Conservation (phyloP, 352 stramenopile species). For the Discostella stelligera region DNA sequence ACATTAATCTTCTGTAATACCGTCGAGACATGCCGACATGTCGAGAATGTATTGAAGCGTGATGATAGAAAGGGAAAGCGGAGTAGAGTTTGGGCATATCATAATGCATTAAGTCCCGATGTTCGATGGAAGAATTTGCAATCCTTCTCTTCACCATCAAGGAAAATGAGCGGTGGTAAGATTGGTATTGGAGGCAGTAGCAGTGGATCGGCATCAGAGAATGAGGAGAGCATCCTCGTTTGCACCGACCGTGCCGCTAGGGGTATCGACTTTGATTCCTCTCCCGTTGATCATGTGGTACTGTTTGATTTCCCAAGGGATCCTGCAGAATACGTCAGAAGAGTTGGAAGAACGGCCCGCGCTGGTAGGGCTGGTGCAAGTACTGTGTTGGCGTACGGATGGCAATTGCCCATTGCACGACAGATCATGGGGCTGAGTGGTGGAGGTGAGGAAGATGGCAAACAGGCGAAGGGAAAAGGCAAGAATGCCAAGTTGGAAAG, state of each 20-base stretch:
- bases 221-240: constrained; percentile 66
- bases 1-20: constrained; percentile 89
- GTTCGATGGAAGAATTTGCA: constrained; percentile 59
- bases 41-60: constrained; percentile 84
- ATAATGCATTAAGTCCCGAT: constrained; percentile 81
- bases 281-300: constrained; percentile 82
- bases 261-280: constrained; percentile 85
- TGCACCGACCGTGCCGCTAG: constrained; percentile 84
- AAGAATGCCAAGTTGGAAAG: constrained; percentile 28
- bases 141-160: constrained; percentile 58
- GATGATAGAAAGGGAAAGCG: constrained; percentile 70
- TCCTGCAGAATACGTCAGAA: constrained; percentile 84
- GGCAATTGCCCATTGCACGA: constrained; percentile 79
- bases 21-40: constrained; percentile 82
- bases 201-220: constrained; percentile 9
- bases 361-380: constrained; percentile 75
- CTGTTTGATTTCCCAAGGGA: constrained; percentile 87
- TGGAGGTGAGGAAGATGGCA: constrained; percentile 3
- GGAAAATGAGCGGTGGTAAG: constrained; percentile 15
- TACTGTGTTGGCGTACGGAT: constrained; percentile 84
- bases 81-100: constrained; percentile 80
- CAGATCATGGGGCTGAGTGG: constrained; percentile 58
- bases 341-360: constrained; percentile 83
- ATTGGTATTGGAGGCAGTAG: constrained; percentile 29
- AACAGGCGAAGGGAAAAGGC: constrained; percentile 19